A percentile compares a stretch with the other conserved stretches of the same genome.
phyloP scores from a whole-genome alignment of 2,329 filamentous ascomycete genomes.

The Ambrosiella beaveri region DNA sequence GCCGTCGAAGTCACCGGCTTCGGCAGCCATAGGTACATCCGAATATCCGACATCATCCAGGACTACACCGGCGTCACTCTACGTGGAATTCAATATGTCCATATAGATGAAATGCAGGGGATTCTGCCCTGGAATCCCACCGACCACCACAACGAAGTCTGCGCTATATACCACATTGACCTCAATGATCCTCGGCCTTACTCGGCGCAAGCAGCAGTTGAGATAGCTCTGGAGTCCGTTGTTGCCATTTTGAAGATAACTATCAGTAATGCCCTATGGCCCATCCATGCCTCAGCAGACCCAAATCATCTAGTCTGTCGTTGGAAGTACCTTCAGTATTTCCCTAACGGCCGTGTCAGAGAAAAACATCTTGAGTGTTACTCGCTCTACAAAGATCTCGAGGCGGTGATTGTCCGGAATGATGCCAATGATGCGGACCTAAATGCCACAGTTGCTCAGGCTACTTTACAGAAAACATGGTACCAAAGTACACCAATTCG shows the following conservation, averaged over 20 bases:
- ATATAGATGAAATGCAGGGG: slow-evolving; percentile 21
- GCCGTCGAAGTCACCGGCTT: slow-evolving; percentile 10
- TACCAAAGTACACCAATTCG: neutral
- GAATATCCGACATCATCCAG: slow-evolving; percentile 25
- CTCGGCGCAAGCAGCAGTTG: slow-evolving; percentile 24
- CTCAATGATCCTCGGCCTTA: slow-evolving; percentile 19
- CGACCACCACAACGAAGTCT: slow-evolving; percentile 26
- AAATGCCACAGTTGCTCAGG: slow-evolving; percentile 19
- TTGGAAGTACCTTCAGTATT: slow-evolving; percentile 27
- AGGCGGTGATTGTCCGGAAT: slow-evolving; percentile 21
- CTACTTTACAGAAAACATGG: slow-evolving; percentile 21
- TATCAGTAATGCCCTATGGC: slow-evolving; percentile 38
- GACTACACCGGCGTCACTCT: slow-evolving; percentile 15
- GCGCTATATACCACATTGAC: slow-evolving; percentile 25
- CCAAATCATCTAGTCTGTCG: slow-evolving; percentile 31
- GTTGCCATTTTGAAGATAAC: slow-evolving; percentile 26
- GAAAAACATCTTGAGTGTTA: slow-evolving; percentile 13
- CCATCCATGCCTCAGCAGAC: slow-evolving; percentile 19
- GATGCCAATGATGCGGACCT: slow-evolving; percentile 19
- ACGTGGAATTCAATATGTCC: slow-evolving; percentile 24
- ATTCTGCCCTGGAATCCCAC: slow-evolving; percentile 19
- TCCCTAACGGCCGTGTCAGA: slow-evolving; percentile 14
- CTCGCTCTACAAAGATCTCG: slow-evolving; percentile 20
- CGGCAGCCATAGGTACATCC: slow-evolving; percentile 11
- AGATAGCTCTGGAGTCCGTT: slow-evolving; percentile 25